Percentiles rank a stretch among this genome's conserved stretches.
These are phyloP conservation scores for Lactarius hengduanensis DNA, from an alignment of 768 basidiomycete genomes.

Conservation along the genomic window DNA sequence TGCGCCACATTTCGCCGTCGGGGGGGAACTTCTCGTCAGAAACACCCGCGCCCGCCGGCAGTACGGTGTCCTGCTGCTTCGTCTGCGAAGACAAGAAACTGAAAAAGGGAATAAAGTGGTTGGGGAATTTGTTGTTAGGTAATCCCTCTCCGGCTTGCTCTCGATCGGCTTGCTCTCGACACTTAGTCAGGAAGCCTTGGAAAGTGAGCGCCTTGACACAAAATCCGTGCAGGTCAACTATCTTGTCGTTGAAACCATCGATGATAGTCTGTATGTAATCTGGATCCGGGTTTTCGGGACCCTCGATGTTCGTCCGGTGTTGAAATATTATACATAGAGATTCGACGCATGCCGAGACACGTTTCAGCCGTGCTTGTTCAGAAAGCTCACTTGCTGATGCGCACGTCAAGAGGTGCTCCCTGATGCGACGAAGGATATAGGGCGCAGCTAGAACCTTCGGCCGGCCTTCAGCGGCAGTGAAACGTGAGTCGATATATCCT, in stretches of 20 bases:
- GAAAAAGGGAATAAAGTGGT: neutral
- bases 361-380: neutral
- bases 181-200: slow-evolving; percentile 4
- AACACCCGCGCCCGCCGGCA: too few relatives aligned
- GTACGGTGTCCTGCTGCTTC: too few relatives aligned
- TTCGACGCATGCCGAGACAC: slow-evolving; percentile 7
- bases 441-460: neutral
- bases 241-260: neutral
- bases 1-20: neutral
- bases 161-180: neutral
- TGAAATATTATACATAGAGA: slow-evolving; percentile 7
- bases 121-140: neutral
- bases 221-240: neutral
- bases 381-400: slow-evolving; percentile 8
- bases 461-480: neutral
- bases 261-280: neutral
- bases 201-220: slow-evolving; percentile 8
- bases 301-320: neutral
- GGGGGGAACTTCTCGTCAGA: neutral
- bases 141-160: too few relatives aligned
- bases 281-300: neutral
- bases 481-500: slow-evolving; percentile 12
- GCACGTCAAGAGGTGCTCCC: slow-evolving; percentile 15
- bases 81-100: neutral
- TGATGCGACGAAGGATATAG: slow-evolving; percentile 1